Evolutionary conservation across 2,329 filamentous ascomycete genomes (phyloP).

Genomic region (Karstenula rhodostoma): DNA sequence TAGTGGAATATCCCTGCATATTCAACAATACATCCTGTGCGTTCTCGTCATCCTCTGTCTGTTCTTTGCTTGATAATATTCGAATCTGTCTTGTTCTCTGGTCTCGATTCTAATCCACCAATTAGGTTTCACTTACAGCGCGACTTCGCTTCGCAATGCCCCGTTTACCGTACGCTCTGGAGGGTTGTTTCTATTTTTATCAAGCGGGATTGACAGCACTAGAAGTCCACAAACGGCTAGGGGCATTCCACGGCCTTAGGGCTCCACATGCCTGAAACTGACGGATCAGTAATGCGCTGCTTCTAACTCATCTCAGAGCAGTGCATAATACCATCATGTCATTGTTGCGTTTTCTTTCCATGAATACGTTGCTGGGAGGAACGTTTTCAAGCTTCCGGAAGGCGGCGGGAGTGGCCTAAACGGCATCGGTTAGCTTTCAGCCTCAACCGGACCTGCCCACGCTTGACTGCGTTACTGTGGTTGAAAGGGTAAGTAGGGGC

Average conservation of each 20-base stretch:
- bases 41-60: background rate
- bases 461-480: slow-evolving; percentile 3
- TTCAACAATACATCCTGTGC: background rate
- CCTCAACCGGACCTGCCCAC: background rate
- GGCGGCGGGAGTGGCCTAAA: background rate
- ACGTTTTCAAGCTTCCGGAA: background rate
- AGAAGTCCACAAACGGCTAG: background rate
- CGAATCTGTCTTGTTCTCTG: background rate
- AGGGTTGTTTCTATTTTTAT: background rate
- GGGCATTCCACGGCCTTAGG: background rate
- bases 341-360: background rate
- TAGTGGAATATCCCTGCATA: slow-evolving; percentile 2
- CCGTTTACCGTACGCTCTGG: background rate
- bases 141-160: background rate
- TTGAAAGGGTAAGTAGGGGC: too few relatives aligned
- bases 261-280: background rate
- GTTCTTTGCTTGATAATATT: background rate
- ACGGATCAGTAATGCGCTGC: background rate
- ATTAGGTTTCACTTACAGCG: background rate
- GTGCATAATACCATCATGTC: background rate
- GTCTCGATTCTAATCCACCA: background rate
- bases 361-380: background rate
- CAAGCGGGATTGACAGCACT: background rate
- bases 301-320: background rate
- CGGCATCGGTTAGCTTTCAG: slow-evolving; percentile 4